phyloP scores from a whole-genome alignment of 768 basidiomycete genomes.

The Favolaschia claudopus region DNA sequence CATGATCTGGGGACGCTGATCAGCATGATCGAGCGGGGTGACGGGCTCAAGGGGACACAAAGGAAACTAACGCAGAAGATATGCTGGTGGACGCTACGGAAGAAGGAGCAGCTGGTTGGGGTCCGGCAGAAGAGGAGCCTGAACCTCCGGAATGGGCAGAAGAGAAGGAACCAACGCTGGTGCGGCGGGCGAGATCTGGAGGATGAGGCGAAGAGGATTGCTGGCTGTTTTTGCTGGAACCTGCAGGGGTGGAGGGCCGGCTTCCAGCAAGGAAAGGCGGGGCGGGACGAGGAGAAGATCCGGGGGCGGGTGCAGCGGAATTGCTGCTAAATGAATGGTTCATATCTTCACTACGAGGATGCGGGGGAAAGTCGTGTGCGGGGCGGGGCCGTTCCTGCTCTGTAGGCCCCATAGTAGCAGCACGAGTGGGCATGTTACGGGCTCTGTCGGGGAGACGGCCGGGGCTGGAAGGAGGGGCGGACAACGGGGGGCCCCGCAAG shows the following conservation, averaged over 20 bases:
- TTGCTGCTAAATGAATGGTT: conserved; percentile 54
- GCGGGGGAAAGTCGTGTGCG: conserved; percentile 38
- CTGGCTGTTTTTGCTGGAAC: conserved; percentile 53
- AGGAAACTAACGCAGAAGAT: conserved; percentile 44
- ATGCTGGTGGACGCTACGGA: conserved; percentile 61
- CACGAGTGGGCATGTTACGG: conserved; percentile 5
- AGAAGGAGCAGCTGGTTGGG: conserved; percentile 60
- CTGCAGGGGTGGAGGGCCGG: conserved; percentile 67
- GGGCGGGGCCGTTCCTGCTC: conserved; percentile 7
- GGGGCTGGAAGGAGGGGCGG: conserved; percentile 14
- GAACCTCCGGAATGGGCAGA: conserved; percentile 67
- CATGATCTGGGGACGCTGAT: conserved; percentile 61
- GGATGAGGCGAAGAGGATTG: conserved; percentile 64
- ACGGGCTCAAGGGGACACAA: conserved; percentile 7
- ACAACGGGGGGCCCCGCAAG: conserved; percentile 7
- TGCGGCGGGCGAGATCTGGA: conserved; percentile 53
- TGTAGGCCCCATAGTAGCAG: conserved; percentile 9
- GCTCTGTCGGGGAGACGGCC: conserved; percentile 16
- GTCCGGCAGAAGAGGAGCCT: conserved; percentile 46
- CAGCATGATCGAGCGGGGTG: conserved; percentile 29
- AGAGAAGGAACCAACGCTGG: conserved; percentile 56
- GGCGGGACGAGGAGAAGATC: conserved; percentile 28
- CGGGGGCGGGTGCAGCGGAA: conserved; percentile 29
- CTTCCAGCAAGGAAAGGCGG: conserved; percentile 44
- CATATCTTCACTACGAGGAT: conserved; percentile 77